phyloP scores from a whole-genome alignment of 345 rosid species.

The Ceriops decandra region DNA sequence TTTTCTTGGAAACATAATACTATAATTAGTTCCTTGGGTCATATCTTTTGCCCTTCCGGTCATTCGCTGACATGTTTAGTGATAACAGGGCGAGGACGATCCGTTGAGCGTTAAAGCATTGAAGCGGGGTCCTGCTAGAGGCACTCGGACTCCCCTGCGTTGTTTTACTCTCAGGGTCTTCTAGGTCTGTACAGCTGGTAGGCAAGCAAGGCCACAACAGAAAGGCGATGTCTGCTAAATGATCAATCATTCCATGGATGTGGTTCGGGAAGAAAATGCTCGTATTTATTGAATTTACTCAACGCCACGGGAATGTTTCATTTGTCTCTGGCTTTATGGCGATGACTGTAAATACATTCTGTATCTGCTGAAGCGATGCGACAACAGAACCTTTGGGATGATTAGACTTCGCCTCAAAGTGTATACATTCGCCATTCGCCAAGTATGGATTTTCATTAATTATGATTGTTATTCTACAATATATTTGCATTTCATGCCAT shows the following conservation, averaged over 20 bases:
- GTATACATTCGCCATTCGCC: background rate
- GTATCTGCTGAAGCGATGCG: background rate
- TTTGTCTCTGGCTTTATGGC: background rate
- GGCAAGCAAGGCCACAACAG: background rate
- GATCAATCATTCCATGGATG: no score
- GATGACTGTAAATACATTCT: background rate
- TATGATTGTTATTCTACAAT: background rate
- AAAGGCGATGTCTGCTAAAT: background rate
- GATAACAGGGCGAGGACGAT: constrained; percentile 23
- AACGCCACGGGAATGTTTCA: background rate
- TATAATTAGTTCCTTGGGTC: background rate
- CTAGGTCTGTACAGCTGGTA: background rate
- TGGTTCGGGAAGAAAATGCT: no score
- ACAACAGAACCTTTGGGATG: background rate
- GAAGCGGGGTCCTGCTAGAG: constrained; percentile 16
- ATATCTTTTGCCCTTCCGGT: background rate
- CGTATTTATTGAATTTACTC: no score
- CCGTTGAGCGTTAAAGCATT: constrained; percentile 13
- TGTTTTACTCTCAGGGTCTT: background rate
- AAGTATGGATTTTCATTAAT: background rate
- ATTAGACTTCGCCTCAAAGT: background rate
- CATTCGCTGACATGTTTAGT: background rate
- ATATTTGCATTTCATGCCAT: no score
- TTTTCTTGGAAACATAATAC: background rate
- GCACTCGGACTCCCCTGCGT: constrained; percentile 1